These are phyloP conservation scores for Marasmius oreades DNA, from an alignment of 1,284 basidiomycete species.

Conservation along the genomic window DNA sequence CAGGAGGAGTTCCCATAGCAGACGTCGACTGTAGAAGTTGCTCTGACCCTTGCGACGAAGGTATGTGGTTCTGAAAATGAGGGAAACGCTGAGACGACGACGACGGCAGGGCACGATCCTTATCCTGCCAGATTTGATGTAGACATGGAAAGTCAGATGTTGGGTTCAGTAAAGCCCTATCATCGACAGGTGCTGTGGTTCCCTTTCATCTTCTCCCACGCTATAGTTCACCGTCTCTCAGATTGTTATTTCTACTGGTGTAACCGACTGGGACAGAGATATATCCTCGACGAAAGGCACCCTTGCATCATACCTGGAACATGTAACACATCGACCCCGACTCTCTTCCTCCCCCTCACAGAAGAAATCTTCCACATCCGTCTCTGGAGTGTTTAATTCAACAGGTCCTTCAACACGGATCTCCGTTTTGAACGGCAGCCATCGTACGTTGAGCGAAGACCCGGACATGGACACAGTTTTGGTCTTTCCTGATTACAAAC, in stretches of 20 bases:
- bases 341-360: slow-evolving; percentile 18
- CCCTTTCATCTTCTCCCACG: slow-evolving; percentile 3
- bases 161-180: slow-evolving; percentile 81
- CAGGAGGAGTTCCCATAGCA: slow-evolving; percentile 65
- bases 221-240: slow-evolving; percentile 30
- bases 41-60: slow-evolving; percentile 75
- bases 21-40: slow-evolving; percentile 71
- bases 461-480: slow-evolving; percentile 70
- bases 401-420: slow-evolving; percentile 48
- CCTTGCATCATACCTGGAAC: slow-evolving; percentile 60
- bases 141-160: slow-evolving; percentile 75
- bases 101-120: slow-evolving; percentile 57
- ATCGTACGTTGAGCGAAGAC: slow-evolving; percentile 59
- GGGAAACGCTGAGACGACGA: too few relatives aligned
- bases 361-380: slow-evolving; percentile 27
- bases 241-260: slow-evolving; percentile 86
- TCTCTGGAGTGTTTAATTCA: slow-evolving; percentile 56
- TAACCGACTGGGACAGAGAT: slow-evolving; percentile 81
- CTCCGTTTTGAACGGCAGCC: slow-evolving; percentile 80
- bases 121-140: slow-evolving; percentile 69
- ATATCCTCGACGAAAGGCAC: slow-evolving; percentile 66
- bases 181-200: slow-evolving; percentile 57
- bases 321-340: slow-evolving; percentile 26
- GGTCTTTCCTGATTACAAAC: slow-evolving; percentile 88
- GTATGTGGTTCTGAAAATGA: slow-evolving; percentile 26